Conservation (phyloP, 768 basidiomycete species). For the Suillus subaureus region DNA sequence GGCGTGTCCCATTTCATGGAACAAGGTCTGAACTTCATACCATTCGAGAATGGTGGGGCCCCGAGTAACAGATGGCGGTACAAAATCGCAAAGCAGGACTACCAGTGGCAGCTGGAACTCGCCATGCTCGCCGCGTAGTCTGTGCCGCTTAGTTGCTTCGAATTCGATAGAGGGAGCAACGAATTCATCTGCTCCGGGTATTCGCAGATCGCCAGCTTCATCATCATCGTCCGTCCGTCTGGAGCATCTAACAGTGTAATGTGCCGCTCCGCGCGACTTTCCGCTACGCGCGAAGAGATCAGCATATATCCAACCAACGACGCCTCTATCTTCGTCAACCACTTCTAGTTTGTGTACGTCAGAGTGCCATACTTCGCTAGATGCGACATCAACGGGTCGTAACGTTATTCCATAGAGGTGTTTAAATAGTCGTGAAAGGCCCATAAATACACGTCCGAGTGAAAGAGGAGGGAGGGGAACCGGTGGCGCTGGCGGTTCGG, state of each 20-base stretch:
- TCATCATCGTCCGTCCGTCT: slow-evolving; percentile 93
- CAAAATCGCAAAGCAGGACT: slow-evolving; percentile 88
- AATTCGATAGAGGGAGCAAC: slow-evolving; percentile 59
- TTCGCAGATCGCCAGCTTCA: slow-evolving; percentile 57
- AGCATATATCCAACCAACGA: slow-evolving; percentile 93
- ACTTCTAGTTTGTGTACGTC: slow-evolving; percentile 93
- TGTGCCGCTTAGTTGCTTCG: slow-evolving; percentile 62
- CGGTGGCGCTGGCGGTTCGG: slow-evolving; percentile 74
- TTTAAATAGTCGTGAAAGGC: slow-evolving; percentile 85
- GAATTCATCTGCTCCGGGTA: slow-evolving; percentile 40
- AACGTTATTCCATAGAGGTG: slow-evolving; percentile 86
- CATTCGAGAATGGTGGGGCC: slow-evolving; percentile 81
- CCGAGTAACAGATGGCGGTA: slow-evolving; percentile 55
- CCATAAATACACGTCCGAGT: slow-evolving; percentile 89
- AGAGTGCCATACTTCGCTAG: slow-evolving; percentile 88
- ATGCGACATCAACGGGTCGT: slow-evolving; percentile 63
- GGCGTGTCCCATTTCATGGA: slow-evolving; percentile 99
- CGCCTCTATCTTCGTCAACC: slow-evolving; percentile 82
- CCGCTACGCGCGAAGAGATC: slow-evolving; percentile 86
- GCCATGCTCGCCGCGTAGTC: slow-evolving; percentile 62
- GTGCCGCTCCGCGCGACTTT: slow-evolving; percentile 91
- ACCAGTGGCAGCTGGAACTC: slow-evolving; percentile 89
- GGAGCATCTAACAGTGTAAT: slow-evolving; percentile 97
- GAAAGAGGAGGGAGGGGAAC: slow-evolving; percentile 75
- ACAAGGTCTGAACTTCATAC: slow-evolving; percentile 92